Conservation (phyloP, 768 basidiomycete genomes). For the Boletus pseudopeckii region DNA sequence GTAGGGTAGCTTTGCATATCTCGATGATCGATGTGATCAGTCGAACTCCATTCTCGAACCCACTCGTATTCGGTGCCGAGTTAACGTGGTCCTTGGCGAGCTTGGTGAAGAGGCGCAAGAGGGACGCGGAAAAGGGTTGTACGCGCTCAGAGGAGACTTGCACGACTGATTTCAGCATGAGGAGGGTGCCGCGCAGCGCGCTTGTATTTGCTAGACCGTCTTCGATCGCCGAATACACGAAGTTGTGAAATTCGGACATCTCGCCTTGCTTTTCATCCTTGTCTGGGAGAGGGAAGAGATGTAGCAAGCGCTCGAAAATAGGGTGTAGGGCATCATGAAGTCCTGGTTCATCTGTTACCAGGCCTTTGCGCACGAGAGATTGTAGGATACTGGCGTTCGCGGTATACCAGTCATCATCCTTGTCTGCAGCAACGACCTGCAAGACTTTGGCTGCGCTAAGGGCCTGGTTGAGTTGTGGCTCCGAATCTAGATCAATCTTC, state of each 20-base stretch:
- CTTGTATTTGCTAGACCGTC: constrained; percentile 77
- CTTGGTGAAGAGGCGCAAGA: constrained; percentile 83
- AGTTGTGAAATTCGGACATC: constrained; percentile 73
- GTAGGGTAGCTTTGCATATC: constrained; percentile 78
- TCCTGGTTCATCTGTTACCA: constrained; percentile 71
- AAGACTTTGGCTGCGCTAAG: constrained; percentile 85
- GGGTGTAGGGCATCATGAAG: constrained; percentile 82
- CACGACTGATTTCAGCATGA: constrained; percentile 85
- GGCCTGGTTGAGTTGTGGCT: constrained; percentile 62
- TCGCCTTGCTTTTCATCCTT: constrained; percentile 72
- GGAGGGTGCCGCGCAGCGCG: constrained; percentile 72
- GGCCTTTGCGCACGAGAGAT: constrained; percentile 83
- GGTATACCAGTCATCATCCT: constrained; percentile 78
- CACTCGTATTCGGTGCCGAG: constrained; percentile 43
- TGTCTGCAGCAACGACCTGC: constrained; percentile 78
- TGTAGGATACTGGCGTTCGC: constrained; percentile 70
- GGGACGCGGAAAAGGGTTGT: constrained; percentile 67
- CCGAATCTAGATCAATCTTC: constrained; percentile 71
- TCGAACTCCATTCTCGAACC: constrained; percentile 59
- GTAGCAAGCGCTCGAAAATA: constrained; percentile 77
- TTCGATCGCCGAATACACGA: constrained; percentile 67
- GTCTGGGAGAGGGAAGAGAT: constrained; percentile 73
- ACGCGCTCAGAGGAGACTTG: constrained; percentile 78
- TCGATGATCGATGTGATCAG: constrained; percentile 78
- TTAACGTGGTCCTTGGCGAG: constrained; percentile 85